These are phyloP conservation scores for Coemansia sp. DNA, from an alignment of 192 early-diverging fungal species.

Conservation along the genomic window DNA sequence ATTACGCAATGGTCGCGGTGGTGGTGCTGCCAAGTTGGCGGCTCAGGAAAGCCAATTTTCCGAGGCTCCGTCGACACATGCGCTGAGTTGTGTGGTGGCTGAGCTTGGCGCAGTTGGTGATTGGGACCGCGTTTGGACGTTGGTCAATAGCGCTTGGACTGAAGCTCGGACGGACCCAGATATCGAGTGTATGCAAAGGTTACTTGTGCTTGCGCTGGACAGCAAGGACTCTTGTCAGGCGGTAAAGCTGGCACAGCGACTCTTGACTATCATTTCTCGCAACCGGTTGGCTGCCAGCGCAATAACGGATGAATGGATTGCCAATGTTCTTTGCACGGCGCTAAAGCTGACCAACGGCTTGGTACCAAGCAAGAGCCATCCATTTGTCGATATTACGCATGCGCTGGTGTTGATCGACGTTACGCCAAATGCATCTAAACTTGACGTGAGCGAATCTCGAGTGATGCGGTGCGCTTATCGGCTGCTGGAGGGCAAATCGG, in stretches of 20 bases:
- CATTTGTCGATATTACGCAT: slow-evolving; percentile 1
- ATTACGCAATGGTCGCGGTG: too few species aligned
- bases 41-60: too few species aligned
- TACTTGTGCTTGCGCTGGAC: background rate
- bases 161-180: too few species aligned
- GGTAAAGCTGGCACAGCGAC: background rate
- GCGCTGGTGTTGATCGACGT: slow-evolving; percentile 12
- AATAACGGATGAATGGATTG: background rate
- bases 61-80: too few species aligned
- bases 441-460: slow-evolving; percentile 13
- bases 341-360: background rate
- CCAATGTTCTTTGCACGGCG: background rate
- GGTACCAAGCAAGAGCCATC: background rate
- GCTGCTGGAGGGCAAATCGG: background rate
- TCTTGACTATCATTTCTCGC: background rate
- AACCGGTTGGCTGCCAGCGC: background rate
- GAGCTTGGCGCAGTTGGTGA: background rate
- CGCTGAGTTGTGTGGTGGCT: background rate
- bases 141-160: background rate
- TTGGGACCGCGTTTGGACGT: background rate
- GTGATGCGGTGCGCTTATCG: background rate
- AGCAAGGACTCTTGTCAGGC: background rate
- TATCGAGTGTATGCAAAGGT: background rate
- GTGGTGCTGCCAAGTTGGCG: too few species aligned
- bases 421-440: background rate